Conservation (phyloP, 2,329 filamentous ascomycete species). For the Xylaria arbuscula region DNA sequence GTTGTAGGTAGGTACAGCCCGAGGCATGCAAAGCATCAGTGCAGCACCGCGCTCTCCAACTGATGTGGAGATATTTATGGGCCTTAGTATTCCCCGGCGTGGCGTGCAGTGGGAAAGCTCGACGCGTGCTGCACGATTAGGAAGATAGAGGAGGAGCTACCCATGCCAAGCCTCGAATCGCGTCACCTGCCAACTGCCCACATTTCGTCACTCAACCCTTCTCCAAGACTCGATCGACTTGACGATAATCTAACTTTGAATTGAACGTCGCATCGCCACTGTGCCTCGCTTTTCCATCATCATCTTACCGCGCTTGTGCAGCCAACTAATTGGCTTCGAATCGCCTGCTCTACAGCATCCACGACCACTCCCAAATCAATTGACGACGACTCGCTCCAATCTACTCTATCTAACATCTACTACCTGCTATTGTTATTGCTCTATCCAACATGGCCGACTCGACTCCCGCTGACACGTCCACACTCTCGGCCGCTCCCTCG, state of each 20-base stretch:
- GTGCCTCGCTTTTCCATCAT: constrained; percentile 9
- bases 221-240: constrained; percentile 21
- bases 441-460: constrained; percentile 47
- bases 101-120: not conserved
- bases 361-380: not conserved
- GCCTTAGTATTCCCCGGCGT: not conserved
- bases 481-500: constrained; percentile 46
- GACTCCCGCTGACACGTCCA: constrained; percentile 47
- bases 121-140: constrained; percentile 12
- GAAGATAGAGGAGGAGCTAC: not conserved
- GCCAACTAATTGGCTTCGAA: constrained; percentile 17
- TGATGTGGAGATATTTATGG: not conserved
- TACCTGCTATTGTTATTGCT: not conserved
- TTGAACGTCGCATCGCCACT: constrained; percentile 18
- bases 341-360: constrained; percentile 10
- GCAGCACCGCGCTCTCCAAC: no score
- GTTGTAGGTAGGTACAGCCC: no score
- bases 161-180: constrained; percentile 33
- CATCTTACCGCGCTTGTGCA: not conserved
- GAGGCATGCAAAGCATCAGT: no score
- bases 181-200: constrained; percentile 38
- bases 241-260: not conserved
- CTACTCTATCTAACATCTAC: not conserved
- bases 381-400: not conserved
- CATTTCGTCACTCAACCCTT: constrained; percentile 34